These are phyloP conservation scores for Solanum chaucha DNA, from an alignment of 257 asterid genomes.

Conservation along the genomic window DNA sequence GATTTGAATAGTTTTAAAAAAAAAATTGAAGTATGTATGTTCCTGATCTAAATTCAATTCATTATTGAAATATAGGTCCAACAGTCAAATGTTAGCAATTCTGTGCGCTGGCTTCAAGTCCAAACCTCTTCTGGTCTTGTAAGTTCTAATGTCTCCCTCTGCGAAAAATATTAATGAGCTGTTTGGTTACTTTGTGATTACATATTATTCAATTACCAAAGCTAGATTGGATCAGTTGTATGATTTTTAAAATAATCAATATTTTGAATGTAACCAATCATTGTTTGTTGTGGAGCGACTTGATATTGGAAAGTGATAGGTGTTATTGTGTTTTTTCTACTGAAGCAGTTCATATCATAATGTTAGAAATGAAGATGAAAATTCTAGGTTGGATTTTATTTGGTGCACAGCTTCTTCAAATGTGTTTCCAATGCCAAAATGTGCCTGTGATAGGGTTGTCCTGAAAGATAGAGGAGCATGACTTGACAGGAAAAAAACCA, in stretches of 20 bases:
- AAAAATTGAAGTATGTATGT: not conserved
- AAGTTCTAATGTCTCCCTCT: not conserved
- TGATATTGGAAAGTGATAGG: not conserved
- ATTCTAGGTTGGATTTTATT: not conserved
- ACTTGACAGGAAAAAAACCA: not conserved
- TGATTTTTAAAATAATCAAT: not conserved
- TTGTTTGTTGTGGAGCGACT: not conserved
- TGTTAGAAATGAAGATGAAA: not conserved
- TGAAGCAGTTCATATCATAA: not conserved
- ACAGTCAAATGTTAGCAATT: slow-evolving; percentile 41
- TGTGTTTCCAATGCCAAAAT: not conserved
- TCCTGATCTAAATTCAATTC: not conserved
- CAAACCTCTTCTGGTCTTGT: slow-evolving; percentile 58
- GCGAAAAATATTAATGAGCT: not conserved
- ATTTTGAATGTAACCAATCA: not conserved
- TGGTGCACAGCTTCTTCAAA: not conserved
- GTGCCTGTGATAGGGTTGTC: not conserved
- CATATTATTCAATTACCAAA: not conserved
- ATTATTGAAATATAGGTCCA: slow-evolving; percentile 32
- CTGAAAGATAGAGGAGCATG: not conserved
- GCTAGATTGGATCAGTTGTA: not conserved
- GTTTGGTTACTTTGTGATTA: not conserved
- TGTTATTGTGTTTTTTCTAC: not conserved
- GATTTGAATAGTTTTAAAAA: not conserved
- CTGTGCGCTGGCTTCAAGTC: slow-evolving; percentile 89